Evolutionary conservation across 805 yeast species (phyloP), one percentile per base, ranked within the genome.

Genomic region (Candida endomychidarum): DNA sequence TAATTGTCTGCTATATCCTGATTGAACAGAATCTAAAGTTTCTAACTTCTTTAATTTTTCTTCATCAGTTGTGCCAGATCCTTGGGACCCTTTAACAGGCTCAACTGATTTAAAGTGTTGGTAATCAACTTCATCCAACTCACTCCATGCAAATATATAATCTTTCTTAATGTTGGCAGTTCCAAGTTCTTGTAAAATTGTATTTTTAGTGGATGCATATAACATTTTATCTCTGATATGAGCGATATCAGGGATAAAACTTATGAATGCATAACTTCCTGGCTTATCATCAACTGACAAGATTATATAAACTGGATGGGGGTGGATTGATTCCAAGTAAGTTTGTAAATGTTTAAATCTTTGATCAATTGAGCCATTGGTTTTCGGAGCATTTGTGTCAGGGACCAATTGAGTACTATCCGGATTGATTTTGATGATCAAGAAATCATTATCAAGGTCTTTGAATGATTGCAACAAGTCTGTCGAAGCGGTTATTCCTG

Each of bases 131-230:
- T 81, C 95, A 7, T 67, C 74, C 28, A 72, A 52, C 22, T 75
- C 79, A 29, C 84, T 80, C 63, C 83, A 68, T 6, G 83, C 55
- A 35, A 72, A 65, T 2, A 55, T 43, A 37, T 60, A 51, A 26
- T 46, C 52, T 40, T 74, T 72, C 27, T 66, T 54, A 58, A 81
- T 76, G 39, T 65, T 63, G 41, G 72, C 74, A 4, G 75, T 74
- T 7, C 96, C 96, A 27, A 91, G 69, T 46, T 83, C 82, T 50
- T 85, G 78, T 41, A 86, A 64, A 25, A 93, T 61, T 1, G 93
- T 79, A 58, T 79, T 83, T 46, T 87, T 87, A 8, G 95, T 81
- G 2, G 96, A 86, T 4, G 98, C 98, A 59, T 90, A 93, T 35
- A 93, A 70, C 97, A 93, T 93, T 60, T 91, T 93, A 41, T 76